A percentile compares a stretch with the other conserved stretches of the same genome.
phyloP scores from a whole-genome alignment of 495 filamentous ascomycete genomes.

The Pyrenula massariospora region DNA sequence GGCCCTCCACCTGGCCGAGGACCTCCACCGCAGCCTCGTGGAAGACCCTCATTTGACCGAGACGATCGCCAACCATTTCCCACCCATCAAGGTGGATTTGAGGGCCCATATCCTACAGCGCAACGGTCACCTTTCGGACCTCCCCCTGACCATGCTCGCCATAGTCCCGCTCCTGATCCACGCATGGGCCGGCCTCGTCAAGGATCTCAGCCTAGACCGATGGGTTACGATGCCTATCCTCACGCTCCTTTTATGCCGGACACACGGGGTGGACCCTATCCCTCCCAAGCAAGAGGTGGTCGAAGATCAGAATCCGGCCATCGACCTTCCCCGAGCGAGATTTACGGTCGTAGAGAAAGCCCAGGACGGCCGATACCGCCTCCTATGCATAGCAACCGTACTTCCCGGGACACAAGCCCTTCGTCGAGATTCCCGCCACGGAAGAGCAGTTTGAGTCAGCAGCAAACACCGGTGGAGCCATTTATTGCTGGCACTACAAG shows the following conservation, averaged over 20 bases:
- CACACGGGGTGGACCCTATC: background rate
- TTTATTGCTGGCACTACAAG: conserved; percentile 11
- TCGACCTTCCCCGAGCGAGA: background rate
- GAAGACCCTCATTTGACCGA: background rate
- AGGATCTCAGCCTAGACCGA: background rate
- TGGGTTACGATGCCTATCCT: background rate
- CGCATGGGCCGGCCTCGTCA: background rate
- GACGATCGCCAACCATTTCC: background rate
- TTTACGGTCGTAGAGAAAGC: background rate
- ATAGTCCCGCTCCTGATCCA: background rate
- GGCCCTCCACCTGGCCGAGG: background rate
- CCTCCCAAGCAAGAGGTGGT: background rate
- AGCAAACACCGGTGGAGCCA: conserved; percentile 16
- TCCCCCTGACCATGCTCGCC: background rate
- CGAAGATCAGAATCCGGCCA: background rate
- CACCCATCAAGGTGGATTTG: background rate
- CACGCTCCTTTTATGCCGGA: background rate
- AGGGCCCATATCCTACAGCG: background rate
- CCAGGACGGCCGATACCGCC: background rate
- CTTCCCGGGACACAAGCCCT: conserved; percentile 6
- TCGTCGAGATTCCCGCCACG: conserved; percentile 37
- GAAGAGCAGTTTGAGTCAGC: conserved; percentile 47
- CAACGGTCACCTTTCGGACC: background rate
- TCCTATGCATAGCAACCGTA: background rate
- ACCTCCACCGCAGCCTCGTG: background rate